Evolutionary conservation across 164 flowering plant species (phyloP), one percentile per base, ranked within the genome.

Genomic region (Macadamia tetraphylla): DNA sequence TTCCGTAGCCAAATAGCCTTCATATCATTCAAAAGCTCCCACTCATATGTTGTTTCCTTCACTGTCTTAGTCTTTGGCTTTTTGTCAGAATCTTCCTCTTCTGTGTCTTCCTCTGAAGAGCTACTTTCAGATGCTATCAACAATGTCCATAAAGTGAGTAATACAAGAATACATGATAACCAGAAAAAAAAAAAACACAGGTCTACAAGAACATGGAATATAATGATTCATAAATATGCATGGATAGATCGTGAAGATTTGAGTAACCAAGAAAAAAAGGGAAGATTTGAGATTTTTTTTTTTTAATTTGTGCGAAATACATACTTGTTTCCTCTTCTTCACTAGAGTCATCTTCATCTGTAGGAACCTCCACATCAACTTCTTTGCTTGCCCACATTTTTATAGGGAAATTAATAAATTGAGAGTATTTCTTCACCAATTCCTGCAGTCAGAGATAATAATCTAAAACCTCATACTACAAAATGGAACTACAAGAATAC

Each of bases 351-450:
- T 91, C 98, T 48, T 94, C 98, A 64, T 94, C 97, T 42, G 90
- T 90, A 61, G 98, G 97, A 74, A 85, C 95, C 76, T 94, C 98
- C 44, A 83, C 89, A 58, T 94, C 95, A 44, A 87, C 90, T 65
- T 90, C 97, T 81, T 90, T 94, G 86, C 76, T 94, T 65, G 89
- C 86, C 97, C 98, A 94, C 6, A 94, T 74, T 69, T 77, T 76
- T 48, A 94, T 94, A 60, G 98, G 98, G 81, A 94, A 94, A 80
- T 92, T 94, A 65, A 92, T 94, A 64, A 94, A 94, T 75, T 94
- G 97, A 46, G 97, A 94, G 65, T 94, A 94, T 73, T 77, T 92
- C 76, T 88, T 94, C 72, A 94, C 98, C 83, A 94, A 75, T 6
- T 92, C 97, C 97, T 91, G 82, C 35, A 72, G 67, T 46, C 53